Evolutionary conservation across 306 rosid species (phyloP), one percentile per base, ranked within the genome.

Genomic region (Medicago lupulina): DNA sequence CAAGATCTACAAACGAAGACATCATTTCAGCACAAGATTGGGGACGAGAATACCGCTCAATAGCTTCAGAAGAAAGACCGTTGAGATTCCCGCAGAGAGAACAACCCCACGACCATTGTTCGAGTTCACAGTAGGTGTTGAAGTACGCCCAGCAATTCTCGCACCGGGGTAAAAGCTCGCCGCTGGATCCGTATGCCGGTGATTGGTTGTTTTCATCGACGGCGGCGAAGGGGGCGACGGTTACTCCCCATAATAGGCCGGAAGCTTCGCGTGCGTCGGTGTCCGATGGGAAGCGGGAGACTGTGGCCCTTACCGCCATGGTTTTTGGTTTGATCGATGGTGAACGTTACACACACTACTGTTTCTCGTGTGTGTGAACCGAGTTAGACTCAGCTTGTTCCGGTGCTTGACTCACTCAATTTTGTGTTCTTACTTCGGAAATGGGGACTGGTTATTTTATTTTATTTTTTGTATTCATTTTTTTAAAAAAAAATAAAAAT

Each of bases 1-100:
- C 98, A 43, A 95, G 98, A 95, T 95, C 98, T 50, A 95, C 85
- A 82, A 95, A 95, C 5, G 98, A 90, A 38, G 98, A 95, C 81
- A 83, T 89, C 95, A 89, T 87, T 78, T 95, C 97, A 34, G 97
- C 84, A 73, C 96, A 90, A 14, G 96, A 89, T 62, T 86, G 82
- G 15, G 96, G 96, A 25, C 68, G 85, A 66, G 98, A 92, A 75
- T 89, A 95, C 3, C 95, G 93, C 25, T 91, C 89, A 70, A 92
- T 83, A 46, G 95, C 90, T 63, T 78, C 39, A 59, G 98, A 82
- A 19, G 93, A 79, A 51, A 95, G 90, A n/a, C 98, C 98, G 53
- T 95, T 93, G 31, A 89, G 92, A 64, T 89, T 88, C 9, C 96
- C 97, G 62, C 98, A 95, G 71, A 95, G 96, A 8, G 92, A 79